phyloP scores from a whole-genome alignment of 352 stramenopile genomes.

The Phytopythium litorale region DNA sequence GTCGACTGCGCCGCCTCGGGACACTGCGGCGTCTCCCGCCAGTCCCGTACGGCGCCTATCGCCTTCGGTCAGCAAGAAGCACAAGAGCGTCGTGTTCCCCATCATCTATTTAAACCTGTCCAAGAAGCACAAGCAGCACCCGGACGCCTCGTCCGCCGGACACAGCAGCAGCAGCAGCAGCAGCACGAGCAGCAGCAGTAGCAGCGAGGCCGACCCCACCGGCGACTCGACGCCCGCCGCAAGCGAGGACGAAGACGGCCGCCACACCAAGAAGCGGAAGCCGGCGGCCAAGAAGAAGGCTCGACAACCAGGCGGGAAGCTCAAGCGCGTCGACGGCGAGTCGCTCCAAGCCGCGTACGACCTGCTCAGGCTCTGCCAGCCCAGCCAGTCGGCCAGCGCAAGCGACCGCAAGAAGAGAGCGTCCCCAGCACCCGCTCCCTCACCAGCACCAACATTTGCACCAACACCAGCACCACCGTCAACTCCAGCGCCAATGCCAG shows the following conservation, averaged over 20 bases:
- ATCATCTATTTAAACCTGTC: conserved; percentile 84
- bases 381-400: conserved; percentile 12
- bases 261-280: neutral
- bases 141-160: neutral
- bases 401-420: conserved; percentile 13
- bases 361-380: conserved; percentile 47
- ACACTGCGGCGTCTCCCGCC: conserved; percentile 3
- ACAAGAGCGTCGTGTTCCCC: conserved; percentile 53
- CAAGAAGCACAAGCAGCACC: conserved; percentile 44
- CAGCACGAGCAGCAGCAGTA: neutral
- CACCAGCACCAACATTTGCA: no score
- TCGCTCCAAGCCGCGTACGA: conserved; percentile 71
- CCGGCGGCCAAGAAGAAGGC: neutral
- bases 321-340: conserved; percentile 41
- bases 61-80: conserved; percentile 40
- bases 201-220: conserved; percentile 3
- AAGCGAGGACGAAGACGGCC: conserved; percentile 2
- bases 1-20: neutral
- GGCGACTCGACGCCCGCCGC: neutral
- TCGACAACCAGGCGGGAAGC: neutral
- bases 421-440: no score
- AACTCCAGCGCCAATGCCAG: no score
- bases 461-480: no score
- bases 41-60: conserved; percentile 26
- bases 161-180: neutral